Evolutionary conservation across 176 grass and related monocot species (phyloP), one percentile per base, ranked within the genome.

Genomic region (Poa annua): DNA sequence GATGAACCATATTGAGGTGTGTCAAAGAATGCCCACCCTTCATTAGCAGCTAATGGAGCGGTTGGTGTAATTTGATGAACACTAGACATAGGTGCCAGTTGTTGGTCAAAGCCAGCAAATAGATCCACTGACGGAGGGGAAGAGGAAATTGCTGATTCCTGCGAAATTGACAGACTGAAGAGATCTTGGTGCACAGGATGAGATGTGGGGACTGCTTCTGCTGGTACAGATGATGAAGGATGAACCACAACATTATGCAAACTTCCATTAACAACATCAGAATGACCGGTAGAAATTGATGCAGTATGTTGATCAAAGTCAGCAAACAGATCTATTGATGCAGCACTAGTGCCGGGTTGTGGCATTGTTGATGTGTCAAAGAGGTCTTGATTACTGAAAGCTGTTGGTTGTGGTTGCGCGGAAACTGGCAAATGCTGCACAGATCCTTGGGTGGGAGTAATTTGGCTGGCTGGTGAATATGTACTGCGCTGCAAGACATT

Each of bases 21-120:
- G 71, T 85, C 89, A 71, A 98, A 95, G 48, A 87, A 95, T 83
- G 96, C 93, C 96, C 96, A 98, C 75, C 87, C 96, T 83, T 90
- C 83, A 64, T 95, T 86, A 71, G 86, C 60, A 84, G 87, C 57
- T 4, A 81, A 56, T 81, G 85, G 70, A 83, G 13, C 15, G 70
- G 64, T 32, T 59, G 89, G 67, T 64, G 76, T 51, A 86, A 26
- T 90, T 54, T 90, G 79, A 35, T 92, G 55, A 86, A 63, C 88
- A 86, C 14, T 69, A 79, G 70, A 50, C 6, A 24, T 61, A 74
- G 77, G 81, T 74, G 82, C 81, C 47, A 47, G 34, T 66, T 88
- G 88, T 79, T 91, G 88, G 75, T 85, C 80, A 74, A 92, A 95
- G 36, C 81, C 85, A 71, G 87, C 85, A 93, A 93, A 92, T 26